Evolutionary conservation across 768 basidiomycete species (phyloP).

Genomic region (Lanmaoa pseudosensibilis): DNA sequence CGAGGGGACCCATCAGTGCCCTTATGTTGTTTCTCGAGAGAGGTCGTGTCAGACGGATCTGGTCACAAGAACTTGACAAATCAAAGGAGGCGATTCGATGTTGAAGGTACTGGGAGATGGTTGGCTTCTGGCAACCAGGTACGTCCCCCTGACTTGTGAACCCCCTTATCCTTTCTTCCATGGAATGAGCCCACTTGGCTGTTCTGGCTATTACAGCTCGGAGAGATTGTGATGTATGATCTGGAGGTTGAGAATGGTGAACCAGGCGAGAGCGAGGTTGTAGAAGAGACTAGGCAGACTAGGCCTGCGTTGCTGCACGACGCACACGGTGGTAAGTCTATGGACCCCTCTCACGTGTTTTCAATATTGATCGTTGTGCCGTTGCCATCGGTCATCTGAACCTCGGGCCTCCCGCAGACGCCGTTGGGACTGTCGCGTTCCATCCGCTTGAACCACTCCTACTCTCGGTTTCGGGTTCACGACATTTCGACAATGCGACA

Average conservation of each 20-base stretch:
- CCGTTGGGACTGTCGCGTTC: constrained; percentile 70
- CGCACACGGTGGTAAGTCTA: constrained; percentile 56
- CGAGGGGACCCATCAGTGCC: constrained; percentile 53
- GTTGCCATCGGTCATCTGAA: neutral
- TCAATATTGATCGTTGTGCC: neutral
- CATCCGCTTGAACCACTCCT: constrained; percentile 62
- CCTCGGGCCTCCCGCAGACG: constrained; percentile 45
- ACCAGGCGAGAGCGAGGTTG: neutral
- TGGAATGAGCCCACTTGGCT: neutral
- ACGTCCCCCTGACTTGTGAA: constrained; percentile 13
- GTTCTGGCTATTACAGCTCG: constrained; percentile 42
- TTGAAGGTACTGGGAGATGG: constrained; percentile 66
- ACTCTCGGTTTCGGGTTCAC: constrained; percentile 72
- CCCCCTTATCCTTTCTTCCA: neutral
- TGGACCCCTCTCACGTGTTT: neutral
- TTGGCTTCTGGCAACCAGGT: constrained; percentile 72
- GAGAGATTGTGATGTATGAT: constrained; percentile 60
- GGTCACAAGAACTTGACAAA: constrained; percentile 47
- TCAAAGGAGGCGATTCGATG: constrained; percentile 76
- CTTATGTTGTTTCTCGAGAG: constrained; percentile 35
- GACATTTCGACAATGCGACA: constrained; percentile 51
- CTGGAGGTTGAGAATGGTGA: constrained; percentile 29
- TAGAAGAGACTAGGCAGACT: constrained; percentile 12
- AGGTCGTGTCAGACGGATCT: neutral
- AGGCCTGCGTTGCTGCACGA: constrained; percentile 40